A percentile compares a stretch with the other conserved stretches of the same genome.
Evolutionary conservation across 78 protist species (phyloP).

Genomic region (slime mould (Dictyostelium discoideum)): dicty_2.7 NC_007089.4:2770501-2771000

Average conservation of each 20-base stretch:
- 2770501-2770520: neutral
- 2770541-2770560: constrained; percentile 70
- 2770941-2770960: neutral
- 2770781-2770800: constrained; percentile 45
- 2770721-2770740: constrained; percentile 40
- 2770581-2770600: constrained; percentile 61
- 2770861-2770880: neutral
- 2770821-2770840: neutral
- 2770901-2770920: neutral
- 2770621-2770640: no score
- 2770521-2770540: neutral
- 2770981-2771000: neutral
- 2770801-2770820: neutral
- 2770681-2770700: neutral
- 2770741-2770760: constrained; percentile 26
- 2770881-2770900: neutral
- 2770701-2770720: constrained; percentile 54
- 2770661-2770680: neutral
- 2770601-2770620: constrained; percentile 12
- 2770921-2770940: neutral
- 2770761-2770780: constrained; percentile 51
- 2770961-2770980: neutral
- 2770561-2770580: constrained; percentile 43
- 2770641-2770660: no score
- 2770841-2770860: neutral